Percentiles rank a stretch among this genome's conserved stretches.
These are phyloP conservation scores for Populus euphratica DNA, from an alignment of 345 rosid species.

Conservation along the genomic window DNA sequence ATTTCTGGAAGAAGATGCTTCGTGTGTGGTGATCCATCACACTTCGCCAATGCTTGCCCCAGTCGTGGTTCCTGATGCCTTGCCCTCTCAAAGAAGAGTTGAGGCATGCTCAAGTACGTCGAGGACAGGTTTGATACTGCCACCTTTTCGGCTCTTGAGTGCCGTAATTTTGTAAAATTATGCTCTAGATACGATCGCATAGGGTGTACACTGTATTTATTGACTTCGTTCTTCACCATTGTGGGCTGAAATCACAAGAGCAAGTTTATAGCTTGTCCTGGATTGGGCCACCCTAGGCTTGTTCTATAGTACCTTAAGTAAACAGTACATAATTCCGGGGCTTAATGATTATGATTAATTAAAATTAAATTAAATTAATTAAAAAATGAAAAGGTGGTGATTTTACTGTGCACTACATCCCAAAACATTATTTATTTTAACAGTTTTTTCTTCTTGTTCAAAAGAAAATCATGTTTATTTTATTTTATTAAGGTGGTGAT, in stretches of 20 bases:
- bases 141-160: too few species aligned
- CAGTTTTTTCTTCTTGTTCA: too few species aligned
- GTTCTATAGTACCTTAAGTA: not conserved
- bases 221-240: not conserved
- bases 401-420: too few species aligned
- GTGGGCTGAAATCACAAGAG: not conserved
- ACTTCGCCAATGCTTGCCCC: constrained; percentile 83
- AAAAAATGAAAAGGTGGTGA: too few species aligned
- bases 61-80: constrained; percentile 46
- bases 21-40: constrained; percentile 91
- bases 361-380: too few species aligned
- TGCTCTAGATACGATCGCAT: not conserved
- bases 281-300: not conserved
- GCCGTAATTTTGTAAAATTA: too few species aligned
- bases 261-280: not conserved
- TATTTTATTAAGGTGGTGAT: too few species aligned
- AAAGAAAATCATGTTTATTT: too few species aligned
- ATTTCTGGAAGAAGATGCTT: constrained; percentile 70
- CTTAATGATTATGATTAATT: too few species aligned
- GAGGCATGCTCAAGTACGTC: not conserved
- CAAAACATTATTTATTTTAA: too few species aligned
- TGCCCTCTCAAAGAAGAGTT: not conserved
- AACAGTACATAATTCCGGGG: not conserved
- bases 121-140: not conserved
- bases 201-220: not conserved